Evolutionary conservation across 192 early-diverging fungal species (phyloP), one percentile per base, ranked within the genome.

Genomic region (Entrophospora sp.): DNA sequence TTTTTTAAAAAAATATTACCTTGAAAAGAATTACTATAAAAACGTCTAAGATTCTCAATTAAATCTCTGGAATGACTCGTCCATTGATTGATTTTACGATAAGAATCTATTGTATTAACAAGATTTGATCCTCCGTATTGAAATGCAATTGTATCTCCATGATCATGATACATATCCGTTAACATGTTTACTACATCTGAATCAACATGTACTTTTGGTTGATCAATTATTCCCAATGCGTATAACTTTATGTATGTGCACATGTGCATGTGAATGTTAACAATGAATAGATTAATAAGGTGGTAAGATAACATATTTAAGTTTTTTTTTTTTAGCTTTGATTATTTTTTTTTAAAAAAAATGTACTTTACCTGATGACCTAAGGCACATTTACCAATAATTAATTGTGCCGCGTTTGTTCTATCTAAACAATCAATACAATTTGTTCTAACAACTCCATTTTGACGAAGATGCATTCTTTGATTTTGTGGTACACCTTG

Each of bases 351-450:
- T n/a, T n/a, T n/a, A n/a, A n/a, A n/a, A n/a, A n/a, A n/a, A n/a
- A n/a, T n/a, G n/a, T n/a, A n/a, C n/a, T n/a, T n/a, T n/a, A 81
- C 74, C 71, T 90, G 96, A 70, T 96, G 86, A 0, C 89, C 94
- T 8, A 99, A 78, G 3, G 92, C 96, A 38, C 87, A 88, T 71
- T 97, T 97, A 14, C 92, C 94, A 73, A 96, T 90, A 32, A 97
- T 82, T 62, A 95, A 93, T 62, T 97, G 94, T 0, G 96, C 96
- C 0, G 96, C 94, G 65, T 99, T 99, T 0, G 96, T 99, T 53
- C 96, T 86, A 73, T 99, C 96, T 20, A 99, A 67, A 76, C 96
- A 99, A 69, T 99, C 96, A 53, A 99, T 95, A 61, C 96, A 99
- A 68, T 99, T 99, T 59, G 93, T 95, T 16, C 96, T 81, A 4